These are phyloP conservation scores for Rhynchosporium graminicola DNA, from an alignment of 2,329 filamentous ascomycete species.

Conservation along the genomic window DNA sequence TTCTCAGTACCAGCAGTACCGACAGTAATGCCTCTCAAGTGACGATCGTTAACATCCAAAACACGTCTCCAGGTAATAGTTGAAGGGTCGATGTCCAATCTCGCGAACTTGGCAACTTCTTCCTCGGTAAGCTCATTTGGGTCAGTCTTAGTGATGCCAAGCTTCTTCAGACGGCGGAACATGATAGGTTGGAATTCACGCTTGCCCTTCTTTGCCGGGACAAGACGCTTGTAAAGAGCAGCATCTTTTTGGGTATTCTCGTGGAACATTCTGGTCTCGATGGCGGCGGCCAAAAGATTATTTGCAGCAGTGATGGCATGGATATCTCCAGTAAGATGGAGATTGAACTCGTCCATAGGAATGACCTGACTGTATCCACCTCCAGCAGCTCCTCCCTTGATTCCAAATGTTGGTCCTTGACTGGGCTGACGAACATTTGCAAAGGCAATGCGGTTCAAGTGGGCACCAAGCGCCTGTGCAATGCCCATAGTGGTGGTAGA, in stretches of 20 bases:
- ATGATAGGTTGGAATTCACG: conserved; percentile 85
- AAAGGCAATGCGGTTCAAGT: conserved; percentile 84
- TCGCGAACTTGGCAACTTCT: conserved; percentile 84
- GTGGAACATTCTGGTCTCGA: conserved; percentile 98
- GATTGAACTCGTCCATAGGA: conserved; percentile 99
- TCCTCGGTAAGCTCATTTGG: conserved; percentile 88
- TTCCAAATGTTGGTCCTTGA: conserved; percentile 96
- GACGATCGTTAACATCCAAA: conserved; percentile 94
- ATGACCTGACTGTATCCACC: conserved; percentile 99
- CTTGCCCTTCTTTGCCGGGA: conserved; percentile 87
- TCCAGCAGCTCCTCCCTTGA: conserved; percentile 96
- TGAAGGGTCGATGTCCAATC: conserved; percentile 92
- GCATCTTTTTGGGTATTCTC: conserved; percentile 93
- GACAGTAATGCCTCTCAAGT: conserved; percentile 85
- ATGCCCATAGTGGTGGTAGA: conserved; percentile 97
- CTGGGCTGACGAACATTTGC: conserved; percentile 97
- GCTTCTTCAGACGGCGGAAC: conserved; percentile 90
- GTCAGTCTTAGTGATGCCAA: conserved; percentile 93
- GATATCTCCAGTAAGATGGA: conserved; percentile 96
- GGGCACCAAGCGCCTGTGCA: conserved; percentile 87
- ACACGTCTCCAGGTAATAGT: conserved; percentile 98
- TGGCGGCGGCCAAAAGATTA: conserved; percentile 92
- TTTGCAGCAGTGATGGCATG: conserved; percentile 97
- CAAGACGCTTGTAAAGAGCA: conserved; percentile 81
- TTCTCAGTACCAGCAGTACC: conserved; percentile 89